Base-by-base conservation (phyloP, 371 early-diverging fungal species). In the Gilbertella persicaria region DNA sequence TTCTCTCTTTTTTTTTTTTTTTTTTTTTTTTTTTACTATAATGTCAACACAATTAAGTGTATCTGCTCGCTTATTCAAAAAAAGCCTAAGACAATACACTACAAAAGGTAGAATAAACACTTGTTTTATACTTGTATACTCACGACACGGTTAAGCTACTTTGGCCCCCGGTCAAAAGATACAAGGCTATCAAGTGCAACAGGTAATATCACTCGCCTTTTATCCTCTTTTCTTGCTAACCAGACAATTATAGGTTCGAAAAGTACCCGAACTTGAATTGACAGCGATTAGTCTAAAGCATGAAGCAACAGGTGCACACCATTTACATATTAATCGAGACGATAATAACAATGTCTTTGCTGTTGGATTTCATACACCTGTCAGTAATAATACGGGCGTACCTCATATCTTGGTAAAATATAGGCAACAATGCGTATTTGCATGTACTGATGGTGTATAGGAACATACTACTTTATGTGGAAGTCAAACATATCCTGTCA, bases 391-490 rank as follows among this genome's bases (percentile, higher is more conserved):
- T 54, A 87, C 92, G 3, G 98, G 98, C 4, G 91, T 95, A 0
- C 89, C 96, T 41, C 98, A 97, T 65, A 95, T 97, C 57, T 78
- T 97, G 58, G 82, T 82, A 70, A 60, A 8, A 9, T 6, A 36
- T 14, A 14, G 10, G 29, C 25, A 19, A 8, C 0, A 7, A 16
- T n/a, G 14, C 5, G 8, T 8, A 30, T 5, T 24, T n/a, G 38
- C 9, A n/a, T 16, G 29, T 29, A 29, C 5, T 33, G 2, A 4
- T 17, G 19, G 16, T 26, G 46, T 14, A 45, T 45, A 82, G 82
- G 98, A 97, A 78, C 98, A 97, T 69, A 92, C 93, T 4, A 89
- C 94, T 3, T 79, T 97, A 43, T 97, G 98, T 56, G 97, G 98
- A 3, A 89, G 90, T 51, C 55, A 83, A 45, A 78, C 77, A 48